phyloP scores from a whole-genome alignment of 371 early-diverging fungal species.

The Mortierella polycephala region DNA sequence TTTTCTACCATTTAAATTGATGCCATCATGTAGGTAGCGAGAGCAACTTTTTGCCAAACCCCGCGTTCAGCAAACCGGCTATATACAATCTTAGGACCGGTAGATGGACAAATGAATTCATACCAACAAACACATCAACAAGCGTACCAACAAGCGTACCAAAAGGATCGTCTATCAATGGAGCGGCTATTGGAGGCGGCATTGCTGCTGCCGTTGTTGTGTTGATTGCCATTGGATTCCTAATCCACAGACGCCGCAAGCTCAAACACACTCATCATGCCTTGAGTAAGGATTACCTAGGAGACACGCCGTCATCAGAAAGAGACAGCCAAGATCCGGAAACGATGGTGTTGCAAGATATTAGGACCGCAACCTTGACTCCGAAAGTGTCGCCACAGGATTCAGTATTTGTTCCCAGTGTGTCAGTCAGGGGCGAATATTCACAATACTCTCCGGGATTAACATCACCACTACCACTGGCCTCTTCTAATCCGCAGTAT shows the following conservation, averaged over 20 bases:
- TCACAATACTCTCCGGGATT: too few relatives aligned
- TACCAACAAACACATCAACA: not conserved
- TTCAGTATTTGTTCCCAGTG: too few relatives aligned
- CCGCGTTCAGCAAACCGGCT: not conserved
- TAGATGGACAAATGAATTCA: not conserved
- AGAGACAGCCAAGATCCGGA: too few relatives aligned
- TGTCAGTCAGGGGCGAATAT: too few relatives aligned
- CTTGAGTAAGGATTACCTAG: not conserved
- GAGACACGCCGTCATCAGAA: too few relatives aligned
- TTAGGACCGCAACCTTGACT: too few relatives aligned
- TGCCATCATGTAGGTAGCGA: not conserved
- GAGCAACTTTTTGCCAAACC: not conserved
- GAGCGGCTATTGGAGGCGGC: not conserved
- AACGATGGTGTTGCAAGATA: too few relatives aligned
- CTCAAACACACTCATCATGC: too few relatives aligned
- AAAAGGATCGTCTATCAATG: not conserved
- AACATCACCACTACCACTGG: too few relatives aligned
- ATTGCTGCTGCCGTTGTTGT: not conserved
- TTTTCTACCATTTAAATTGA: not conserved
- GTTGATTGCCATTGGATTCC: not conserved
- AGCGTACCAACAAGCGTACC: not conserved
- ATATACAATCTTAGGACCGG: not conserved
- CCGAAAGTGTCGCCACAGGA: too few relatives aligned
- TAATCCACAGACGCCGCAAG: not conserved
- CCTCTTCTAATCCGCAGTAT: too few relatives aligned